Percentiles rank a stretch among this genome's conserved stretches.
These are phyloP conservation scores for Dioscorea dumetorum DNA, from an alignment of 106 monocot genomes.

Conservation along the genomic window DNA sequence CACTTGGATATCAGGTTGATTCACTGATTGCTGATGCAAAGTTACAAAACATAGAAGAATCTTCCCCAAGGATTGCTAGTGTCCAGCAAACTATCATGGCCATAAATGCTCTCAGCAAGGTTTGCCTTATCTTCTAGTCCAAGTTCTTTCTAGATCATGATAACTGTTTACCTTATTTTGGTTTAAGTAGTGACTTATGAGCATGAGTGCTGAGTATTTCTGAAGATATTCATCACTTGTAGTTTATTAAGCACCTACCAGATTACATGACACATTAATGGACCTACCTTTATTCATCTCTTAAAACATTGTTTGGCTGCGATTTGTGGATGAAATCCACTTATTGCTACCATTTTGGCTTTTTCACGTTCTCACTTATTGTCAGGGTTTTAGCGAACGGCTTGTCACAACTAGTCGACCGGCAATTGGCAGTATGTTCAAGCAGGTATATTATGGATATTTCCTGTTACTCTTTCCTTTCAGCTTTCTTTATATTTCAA, in stretches of 20 bases:
- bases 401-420: slow-evolving; percentile 71
- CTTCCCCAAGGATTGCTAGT: slow-evolving; percentile 46
- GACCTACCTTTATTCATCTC: too few relatives aligned
- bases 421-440: slow-evolving; percentile 83
- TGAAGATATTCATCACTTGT: too few relatives aligned
- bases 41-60: slow-evolving; percentile 53
- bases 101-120: slow-evolving; percentile 96
- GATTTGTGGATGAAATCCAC: too few relatives aligned
- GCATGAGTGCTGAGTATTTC: too few relatives aligned
- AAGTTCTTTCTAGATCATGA: background rate
- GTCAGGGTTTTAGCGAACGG: slow-evolving; percentile 79
- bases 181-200: background rate
- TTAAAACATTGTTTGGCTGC: too few relatives aligned
- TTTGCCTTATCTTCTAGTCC: slow-evolving; percentile 5
- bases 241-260: too few relatives aligned
- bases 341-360: background rate
- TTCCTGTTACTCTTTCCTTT: background rate
- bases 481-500: too few relatives aligned
- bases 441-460: slow-evolving; percentile 41
- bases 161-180: background rate
- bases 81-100: slow-evolving; percentile 80
- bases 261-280: too few relatives aligned
- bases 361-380: background rate
- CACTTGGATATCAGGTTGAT: slow-evolving; percentile 50
- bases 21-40: slow-evolving; percentile 49